Evolutionary conservation across 2,329 filamentous ascomycete genomes (phyloP).

Genomic region (Ceratocystis smalleyi): DNA sequence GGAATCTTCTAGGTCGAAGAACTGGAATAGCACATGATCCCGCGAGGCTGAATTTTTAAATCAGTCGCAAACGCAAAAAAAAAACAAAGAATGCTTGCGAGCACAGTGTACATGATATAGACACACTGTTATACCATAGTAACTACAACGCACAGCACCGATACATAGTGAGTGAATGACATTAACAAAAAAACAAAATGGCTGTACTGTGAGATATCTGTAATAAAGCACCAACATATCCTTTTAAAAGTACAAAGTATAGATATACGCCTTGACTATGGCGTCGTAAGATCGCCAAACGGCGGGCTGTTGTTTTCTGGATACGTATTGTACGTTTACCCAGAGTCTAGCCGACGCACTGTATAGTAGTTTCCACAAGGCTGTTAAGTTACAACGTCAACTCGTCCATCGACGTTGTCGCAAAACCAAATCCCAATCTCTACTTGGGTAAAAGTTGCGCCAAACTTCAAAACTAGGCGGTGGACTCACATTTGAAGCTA

Average conservation of each 20-base stretch:
- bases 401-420: neutral
- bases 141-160: no score
- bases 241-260: neutral
- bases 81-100: neutral
- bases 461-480: no score
- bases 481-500: neutral
- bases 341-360: constrained; percentile 9
- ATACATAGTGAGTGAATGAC: no score
- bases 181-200: no score
- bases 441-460: neutral
- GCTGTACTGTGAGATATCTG: no score
- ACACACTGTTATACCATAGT: neutral
- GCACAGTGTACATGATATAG: neutral
- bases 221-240: neutral
- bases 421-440: neutral
- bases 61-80: neutral
- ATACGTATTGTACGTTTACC: neutral
- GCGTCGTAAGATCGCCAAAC: neutral
- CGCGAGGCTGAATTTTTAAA: neutral
- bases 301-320: neutral
- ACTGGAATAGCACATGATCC: neutral
- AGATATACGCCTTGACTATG: neutral
- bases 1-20: neutral
- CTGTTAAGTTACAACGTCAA: neutral
- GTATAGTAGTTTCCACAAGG: constrained; percentile 6